Base-by-base conservation (phyloP, 306 rosid species). In the Spatholobus suberectus region DNA sequence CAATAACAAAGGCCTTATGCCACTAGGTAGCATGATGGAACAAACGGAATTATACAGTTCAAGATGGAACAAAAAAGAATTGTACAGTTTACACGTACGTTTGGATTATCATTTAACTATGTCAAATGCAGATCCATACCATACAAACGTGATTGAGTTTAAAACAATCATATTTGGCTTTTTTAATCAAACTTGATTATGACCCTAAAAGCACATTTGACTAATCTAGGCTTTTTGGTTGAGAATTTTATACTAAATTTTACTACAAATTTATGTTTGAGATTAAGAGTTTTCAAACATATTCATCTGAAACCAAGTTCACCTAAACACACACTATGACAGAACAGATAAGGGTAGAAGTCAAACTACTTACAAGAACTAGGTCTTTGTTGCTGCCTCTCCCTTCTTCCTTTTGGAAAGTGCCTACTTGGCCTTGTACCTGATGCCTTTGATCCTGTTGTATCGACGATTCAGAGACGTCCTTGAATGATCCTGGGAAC, bases 401-500 rank as follows among this genome's bases (percentile, higher is more conserved):
- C 78, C 80, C 88, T 73, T 91, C 98, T 85, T 91, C 97, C 71
- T 92, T 94, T 51, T 85, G 87, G 76, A 86, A 76, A 84, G 90
- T 86, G 65, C 46, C 46, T 34, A 65, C 71, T 65, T 32, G 49
- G 27, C 46, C 72, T 27, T 85, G 91, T 8, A 52, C 65, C 70
- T 86, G 92, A 81, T 87, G 86, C 84, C 90, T 93, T 83, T 90
- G 96, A 79, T 89, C 92, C 7, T 89, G 91, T 76, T 77, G 89
- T 41, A 34, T 75, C 35, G 70, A 78, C 8, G 90, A 85, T 32
- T 92, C 98, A 6, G 97, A 89, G 70, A 90, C 79, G 71, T 94
- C 99, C 86, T 96, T 96, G 90, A 96, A 92, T 75, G 99, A 93
- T 58, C 96, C 98, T 0, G 98, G 96, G 77, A 93, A 94, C 86